Conservation (phyloP, 805 yeast genomes). For the Tetrapisispora namnaoensis region DNA sequence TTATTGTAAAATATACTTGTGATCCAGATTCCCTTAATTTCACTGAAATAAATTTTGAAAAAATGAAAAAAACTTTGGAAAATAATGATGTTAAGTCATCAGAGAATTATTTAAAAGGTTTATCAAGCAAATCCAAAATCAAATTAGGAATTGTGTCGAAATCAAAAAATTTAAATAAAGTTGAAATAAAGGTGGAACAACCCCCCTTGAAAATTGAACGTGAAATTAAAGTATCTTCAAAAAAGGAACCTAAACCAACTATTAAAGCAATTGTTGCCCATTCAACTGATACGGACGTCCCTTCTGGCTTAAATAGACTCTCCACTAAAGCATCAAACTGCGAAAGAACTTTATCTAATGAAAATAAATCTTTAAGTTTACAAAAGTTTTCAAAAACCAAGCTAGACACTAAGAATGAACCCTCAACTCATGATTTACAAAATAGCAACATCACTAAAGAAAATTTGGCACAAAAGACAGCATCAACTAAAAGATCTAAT, state of each 20-base stretch:
- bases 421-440: neutral
- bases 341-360: neutral
- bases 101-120: constrained; percentile 20
- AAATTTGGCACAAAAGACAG: neutral
- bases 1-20: constrained; percentile 27
- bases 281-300: neutral
- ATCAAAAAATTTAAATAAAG: neutral
- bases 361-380: neutral
- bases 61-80: constrained; percentile 13
- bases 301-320: neutral
- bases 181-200: neutral
- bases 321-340: neutral
- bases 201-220: neutral
- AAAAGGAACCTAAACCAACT: neutral
- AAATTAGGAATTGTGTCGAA: neutral
- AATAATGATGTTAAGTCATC: constrained; percentile 19
- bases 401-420: neutral
- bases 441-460: neutral
- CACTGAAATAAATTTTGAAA: constrained; percentile 16
- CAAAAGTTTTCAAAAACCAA: neutral
- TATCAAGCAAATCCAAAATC: constrained; percentile 10
- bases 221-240: neutral
- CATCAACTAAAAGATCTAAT: neutral
- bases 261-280: neutral
- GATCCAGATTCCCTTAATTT: constrained; percentile 26